Evolutionary conservation across 148 eudicot genomes (phyloP).

Genomic region (Heliamphora exappendiculata): DNA sequence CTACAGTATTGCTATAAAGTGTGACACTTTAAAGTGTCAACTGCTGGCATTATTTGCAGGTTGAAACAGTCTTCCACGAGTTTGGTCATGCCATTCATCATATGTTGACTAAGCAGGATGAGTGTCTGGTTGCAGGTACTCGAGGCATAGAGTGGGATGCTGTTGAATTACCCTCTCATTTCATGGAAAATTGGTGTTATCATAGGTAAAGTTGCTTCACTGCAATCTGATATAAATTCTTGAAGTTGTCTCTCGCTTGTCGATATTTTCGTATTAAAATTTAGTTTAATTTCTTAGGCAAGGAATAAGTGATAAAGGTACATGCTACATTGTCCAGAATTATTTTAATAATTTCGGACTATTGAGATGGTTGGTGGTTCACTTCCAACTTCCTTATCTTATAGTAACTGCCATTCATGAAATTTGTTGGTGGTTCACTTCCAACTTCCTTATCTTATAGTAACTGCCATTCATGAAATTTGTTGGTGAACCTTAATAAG

Average conservation of each 20-base stretch:
- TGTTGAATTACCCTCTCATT: constrained; percentile 96
- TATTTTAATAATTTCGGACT: not conserved
- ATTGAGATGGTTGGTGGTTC: not conserved
- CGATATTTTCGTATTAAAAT: not conserved
- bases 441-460: not conserved
- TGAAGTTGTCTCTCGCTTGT: not conserved
- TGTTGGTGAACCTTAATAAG: not conserved
- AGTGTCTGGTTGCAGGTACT: constrained; percentile 95
- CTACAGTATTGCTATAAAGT: not conserved
- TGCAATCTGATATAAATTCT: not conserved
- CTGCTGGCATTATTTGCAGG: constrained; percentile 34
- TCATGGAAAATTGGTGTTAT: constrained; percentile 99
- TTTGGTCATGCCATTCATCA: constrained; percentile 99
- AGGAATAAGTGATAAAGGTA: not conserved
- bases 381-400: too few species aligned
- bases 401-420: not conserved
- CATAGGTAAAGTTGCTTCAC: constrained; percentile 51
- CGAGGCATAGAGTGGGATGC: constrained; percentile 99
- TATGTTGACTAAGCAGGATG: constrained; percentile 95
- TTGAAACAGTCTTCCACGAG: constrained; percentile 99
- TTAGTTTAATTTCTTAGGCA: constrained; percentile 1
- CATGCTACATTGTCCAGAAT: not conserved
- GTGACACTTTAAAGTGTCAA: not conserved
- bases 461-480: not conserved
- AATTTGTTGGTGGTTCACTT: not conserved